Evolutionary conservation across 352 stramenopile genomes (phyloP).

Genomic region (Chloridella minuta): DNA sequence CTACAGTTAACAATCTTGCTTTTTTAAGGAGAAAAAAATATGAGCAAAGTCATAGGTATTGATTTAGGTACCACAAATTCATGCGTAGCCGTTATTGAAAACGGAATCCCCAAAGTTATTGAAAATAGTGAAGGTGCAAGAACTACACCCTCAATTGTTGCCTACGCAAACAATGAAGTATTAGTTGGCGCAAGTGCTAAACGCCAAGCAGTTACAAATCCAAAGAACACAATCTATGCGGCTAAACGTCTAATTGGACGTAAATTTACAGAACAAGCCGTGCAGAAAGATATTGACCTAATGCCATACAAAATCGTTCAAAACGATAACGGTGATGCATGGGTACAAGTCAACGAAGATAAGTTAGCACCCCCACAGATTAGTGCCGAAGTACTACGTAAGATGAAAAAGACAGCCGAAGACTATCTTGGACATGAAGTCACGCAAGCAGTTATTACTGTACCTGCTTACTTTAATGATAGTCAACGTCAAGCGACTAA

Average conservation of each 20-base stretch:
- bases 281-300: conserved; percentile 47
- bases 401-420: conserved; percentile 76
- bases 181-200: conserved; percentile 92
- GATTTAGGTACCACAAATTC: conserved; percentile 39
- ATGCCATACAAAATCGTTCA: conserved; percentile 87
- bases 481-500: conserved; percentile 71
- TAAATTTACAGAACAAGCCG: conserved; percentile 64
- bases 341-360: conserved; percentile 52
- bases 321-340: conserved; percentile 49
- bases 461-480: conserved; percentile 89
- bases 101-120: conserved; percentile 72
- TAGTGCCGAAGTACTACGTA: conserved; percentile 71
- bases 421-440: conserved; percentile 49
- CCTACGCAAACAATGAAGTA: conserved; percentile 63
- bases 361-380: conserved; percentile 81
- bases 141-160: conserved; percentile 93
- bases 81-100: conserved; percentile 67
- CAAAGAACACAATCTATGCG: conserved; percentile 85
- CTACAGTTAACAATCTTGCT: too few relatives aligned
- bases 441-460: conserved; percentile 63
- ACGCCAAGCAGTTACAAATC: conserved; percentile 87
- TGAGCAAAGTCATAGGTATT: conserved; percentile 29
- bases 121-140: conserved; percentile 80
- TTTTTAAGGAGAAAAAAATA: too few relatives aligned
- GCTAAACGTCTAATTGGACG: conserved; percentile 81